Evolutionary conservation across 108 stramenopile genomes (phyloP).

Genomic region (Mayamaea pseudoterrestris): DNA sequence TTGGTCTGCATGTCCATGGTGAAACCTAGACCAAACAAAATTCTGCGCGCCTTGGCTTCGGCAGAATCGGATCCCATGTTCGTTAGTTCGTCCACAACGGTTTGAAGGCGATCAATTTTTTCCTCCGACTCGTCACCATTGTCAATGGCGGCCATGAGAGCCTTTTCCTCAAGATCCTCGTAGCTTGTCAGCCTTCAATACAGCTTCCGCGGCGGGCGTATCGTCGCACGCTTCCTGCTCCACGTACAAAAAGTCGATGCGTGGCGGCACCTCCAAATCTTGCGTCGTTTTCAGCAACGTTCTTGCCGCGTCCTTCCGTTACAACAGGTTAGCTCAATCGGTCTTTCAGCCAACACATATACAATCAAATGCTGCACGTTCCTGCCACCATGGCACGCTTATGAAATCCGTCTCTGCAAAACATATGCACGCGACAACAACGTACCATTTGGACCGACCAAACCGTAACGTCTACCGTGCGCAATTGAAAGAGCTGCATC

Average conservation of each 20-base stretch:
- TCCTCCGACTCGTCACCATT: constrained; percentile 70
- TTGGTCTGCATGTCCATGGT: constrained; percentile 94
- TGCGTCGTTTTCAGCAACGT: constrained; percentile 95
- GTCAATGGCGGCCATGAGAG: constrained; percentile 69
- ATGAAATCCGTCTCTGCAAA: too few species aligned
- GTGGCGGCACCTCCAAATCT: constrained; percentile 89
- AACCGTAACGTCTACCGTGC: constrained; percentile 93
- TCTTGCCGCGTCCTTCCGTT: constrained; percentile 88
- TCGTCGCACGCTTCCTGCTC: constrained; percentile 98
- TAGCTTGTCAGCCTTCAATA: constrained; percentile 87
- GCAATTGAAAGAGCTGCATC: constrained; percentile 86
- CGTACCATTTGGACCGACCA: constrained; percentile 98
- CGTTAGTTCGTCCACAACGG: constrained; percentile 90
- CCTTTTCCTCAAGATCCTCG: constrained; percentile 91
- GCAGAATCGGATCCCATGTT: constrained; percentile 87
- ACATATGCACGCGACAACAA: too few species aligned
- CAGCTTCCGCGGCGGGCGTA: constrained; percentile 96
- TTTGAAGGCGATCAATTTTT: constrained; percentile 67
- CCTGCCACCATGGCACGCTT: too few species aligned
- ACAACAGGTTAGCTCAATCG: too few species aligned
- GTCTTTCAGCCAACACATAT: too few species aligned
- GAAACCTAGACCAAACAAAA: constrained; percentile 95
- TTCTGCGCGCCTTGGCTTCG: constrained; percentile 91
- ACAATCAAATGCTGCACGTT: too few species aligned
- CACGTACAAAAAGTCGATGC: constrained; percentile 96